Conservation (phyloP, 2,329 filamentous ascomycete genomes). For the Xylariaceae sp. region DNA sequence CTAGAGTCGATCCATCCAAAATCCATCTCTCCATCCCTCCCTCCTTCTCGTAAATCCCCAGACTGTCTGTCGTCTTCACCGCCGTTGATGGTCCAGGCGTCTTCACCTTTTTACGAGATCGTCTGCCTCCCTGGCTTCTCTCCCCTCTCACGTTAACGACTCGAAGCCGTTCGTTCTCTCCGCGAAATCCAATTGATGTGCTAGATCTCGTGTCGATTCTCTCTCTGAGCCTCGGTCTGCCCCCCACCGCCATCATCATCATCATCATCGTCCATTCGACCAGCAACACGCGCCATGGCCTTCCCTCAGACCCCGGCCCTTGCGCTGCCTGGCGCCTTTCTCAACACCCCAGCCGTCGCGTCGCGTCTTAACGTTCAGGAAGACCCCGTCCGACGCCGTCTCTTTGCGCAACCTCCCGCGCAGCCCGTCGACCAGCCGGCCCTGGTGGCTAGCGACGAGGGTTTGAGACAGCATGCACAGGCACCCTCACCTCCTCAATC, state of each 20-base stretch:
- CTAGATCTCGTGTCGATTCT: background rate
- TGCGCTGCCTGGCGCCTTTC: conserved; percentile 67
- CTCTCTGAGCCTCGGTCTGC: background rate
- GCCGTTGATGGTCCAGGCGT: conserved; percentile 33
- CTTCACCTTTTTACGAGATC: conserved; percentile 23
- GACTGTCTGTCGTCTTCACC: conserved; percentile 7
- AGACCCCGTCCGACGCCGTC: conserved; percentile 47
- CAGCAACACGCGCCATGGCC: conserved; percentile 41
- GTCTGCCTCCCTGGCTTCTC: conserved; percentile 27
- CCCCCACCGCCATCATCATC: background rate
- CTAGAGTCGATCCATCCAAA: background rate
- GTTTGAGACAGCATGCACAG: conserved; percentile 27
- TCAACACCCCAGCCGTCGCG: conserved; percentile 64
- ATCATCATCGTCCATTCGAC: conserved; percentile 2
- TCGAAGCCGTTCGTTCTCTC: background rate
- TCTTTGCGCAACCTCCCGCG: conserved; percentile 38
- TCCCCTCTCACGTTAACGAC: conserved; percentile 17
- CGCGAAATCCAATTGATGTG: conserved; percentile 5
- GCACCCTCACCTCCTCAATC: conserved; percentile 39
- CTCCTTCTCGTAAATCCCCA: background rate
- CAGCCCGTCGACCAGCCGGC: conserved; percentile 16
- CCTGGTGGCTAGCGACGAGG: conserved; percentile 19
- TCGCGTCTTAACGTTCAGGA: conserved; percentile 42
- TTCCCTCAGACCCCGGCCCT: conserved; percentile 60
- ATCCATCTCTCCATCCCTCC: background rate